A percentile compares a stretch with the other conserved stretches of the same genome.
Conservation (phyloP, 2,329 filamentous ascomycete species). For the Cercospora zeae-maydis region DNA sequence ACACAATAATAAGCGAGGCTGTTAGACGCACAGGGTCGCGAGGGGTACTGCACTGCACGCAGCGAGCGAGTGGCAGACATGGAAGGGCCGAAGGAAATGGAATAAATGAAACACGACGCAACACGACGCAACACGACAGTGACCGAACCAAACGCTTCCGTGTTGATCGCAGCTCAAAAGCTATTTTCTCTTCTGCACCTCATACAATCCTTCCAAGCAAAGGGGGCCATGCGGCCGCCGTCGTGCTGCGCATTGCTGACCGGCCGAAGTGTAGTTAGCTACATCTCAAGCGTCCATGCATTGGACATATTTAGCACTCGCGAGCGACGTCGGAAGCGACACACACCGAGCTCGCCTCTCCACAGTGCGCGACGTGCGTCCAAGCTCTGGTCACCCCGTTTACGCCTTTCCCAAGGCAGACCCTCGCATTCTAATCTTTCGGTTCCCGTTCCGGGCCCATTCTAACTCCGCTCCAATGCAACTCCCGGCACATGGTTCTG, state of each 20-base stretch:
- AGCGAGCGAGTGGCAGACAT: too few species aligned
- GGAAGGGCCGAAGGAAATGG: not conserved
- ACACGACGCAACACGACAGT: not conserved
- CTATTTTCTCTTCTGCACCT: not conserved
- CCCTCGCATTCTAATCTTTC: not conserved
- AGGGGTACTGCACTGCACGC: too few species aligned
- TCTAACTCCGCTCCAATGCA: not conserved
- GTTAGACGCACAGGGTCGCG: too few species aligned
- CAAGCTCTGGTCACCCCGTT: not conserved
- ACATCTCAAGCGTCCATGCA: not conserved
- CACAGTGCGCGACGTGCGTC: not conserved
- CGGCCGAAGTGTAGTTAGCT: not conserved
- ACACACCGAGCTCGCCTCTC: not conserved
- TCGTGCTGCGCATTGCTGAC: not conserved
- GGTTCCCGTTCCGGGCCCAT: not conserved
- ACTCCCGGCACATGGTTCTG: not conserved
- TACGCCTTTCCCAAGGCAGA: not conserved
- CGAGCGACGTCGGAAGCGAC: not conserved
- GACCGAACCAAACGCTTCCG: conserved; percentile 6
- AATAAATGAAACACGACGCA: not conserved
- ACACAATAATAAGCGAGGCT: too few species aligned
- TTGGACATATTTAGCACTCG: not conserved
- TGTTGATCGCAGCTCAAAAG: not conserved
- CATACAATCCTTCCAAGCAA: not conserved
- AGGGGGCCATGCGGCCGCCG: not conserved